Percentiles rank a stretch among this genome's conserved stretches.
These are phyloP conservation scores for Cadophora luteo-olivacea DNA, from an alignment of 2,329 filamentous ascomycete species.

Conservation along the genomic window DNA sequence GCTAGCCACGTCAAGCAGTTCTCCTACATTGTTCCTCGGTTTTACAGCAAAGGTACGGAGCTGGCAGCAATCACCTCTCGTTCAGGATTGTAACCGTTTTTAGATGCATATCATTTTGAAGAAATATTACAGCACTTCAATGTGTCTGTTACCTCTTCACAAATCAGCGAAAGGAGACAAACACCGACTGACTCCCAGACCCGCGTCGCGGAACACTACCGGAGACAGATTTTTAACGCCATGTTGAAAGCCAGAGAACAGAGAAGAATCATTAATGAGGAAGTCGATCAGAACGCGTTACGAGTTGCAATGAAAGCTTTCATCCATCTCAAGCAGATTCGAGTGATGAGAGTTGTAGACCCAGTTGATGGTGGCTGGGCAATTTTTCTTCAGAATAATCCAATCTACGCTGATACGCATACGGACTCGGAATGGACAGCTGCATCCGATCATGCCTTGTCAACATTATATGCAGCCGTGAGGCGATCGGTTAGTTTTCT, in stretches of 20 bases:
- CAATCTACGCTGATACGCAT: constrained; percentile 50
- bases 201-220: constrained; percentile 19
- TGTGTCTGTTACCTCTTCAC: not conserved
- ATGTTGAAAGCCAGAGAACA: constrained; percentile 38
- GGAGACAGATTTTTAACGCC: constrained; percentile 29
- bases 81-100: not conserved
- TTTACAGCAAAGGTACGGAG: constrained; percentile 18
- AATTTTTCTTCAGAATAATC: constrained; percentile 56
- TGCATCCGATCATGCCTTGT: constrained; percentile 67
- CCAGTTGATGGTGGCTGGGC: constrained; percentile 61
- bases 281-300: constrained; percentile 35
- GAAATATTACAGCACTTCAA: not conserved
- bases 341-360: constrained; percentile 67
- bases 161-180: not conserved
- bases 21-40: constrained; percentile 56
- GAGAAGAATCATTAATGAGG: constrained; percentile 33
- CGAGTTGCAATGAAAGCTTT: not conserved
- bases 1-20: constrained; percentile 62
- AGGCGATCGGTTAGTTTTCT: constrained; percentile 54
- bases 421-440: constrained; percentile 64
- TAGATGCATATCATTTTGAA: constrained; percentile 14
- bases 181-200: not conserved
- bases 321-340: constrained; percentile 59
- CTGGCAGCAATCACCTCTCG: not conserved
- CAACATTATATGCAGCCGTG: constrained; percentile 63